Evolutionary conservation across 371 early-diverging fungal genomes (phyloP).

Genomic region (Saksenaea oblongispora): DNA sequence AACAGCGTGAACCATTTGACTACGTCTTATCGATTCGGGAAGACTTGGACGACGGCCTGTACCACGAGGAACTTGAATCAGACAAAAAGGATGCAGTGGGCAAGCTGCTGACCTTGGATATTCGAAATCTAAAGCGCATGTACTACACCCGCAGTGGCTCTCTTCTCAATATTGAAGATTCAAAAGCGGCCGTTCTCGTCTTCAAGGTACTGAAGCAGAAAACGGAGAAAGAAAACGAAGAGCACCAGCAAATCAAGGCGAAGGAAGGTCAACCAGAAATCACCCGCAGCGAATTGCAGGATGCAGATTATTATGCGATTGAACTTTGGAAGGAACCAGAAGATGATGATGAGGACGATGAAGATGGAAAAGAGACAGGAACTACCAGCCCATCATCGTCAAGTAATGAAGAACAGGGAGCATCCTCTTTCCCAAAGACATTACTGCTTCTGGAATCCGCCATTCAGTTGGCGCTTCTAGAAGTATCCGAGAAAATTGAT

Average conservation of each 20-base stretch:
- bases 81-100: conserved; percentile 18
- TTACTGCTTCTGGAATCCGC: conserved; percentile 71
- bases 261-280: conserved; percentile 32
- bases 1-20: conserved; percentile 7
- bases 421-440: conserved; percentile 17
- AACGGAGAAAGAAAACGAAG: not conserved
- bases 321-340: conserved; percentile 30
- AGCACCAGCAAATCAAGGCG: conserved; percentile 16
- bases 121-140: conserved; percentile 52
- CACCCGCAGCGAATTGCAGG: conserved; percentile 29
- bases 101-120: conserved; percentile 19
- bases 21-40: conserved; percentile 59
- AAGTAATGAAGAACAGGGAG: not conserved
- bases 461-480: conserved; percentile 63
- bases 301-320: conserved; percentile 45
- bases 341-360: conserved; percentile 12
- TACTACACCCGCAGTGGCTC: conserved; percentile 73
- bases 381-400: too few relatives aligned
- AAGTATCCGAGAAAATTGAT: conserved; percentile 59
- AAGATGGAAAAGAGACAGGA: conserved; percentile 16
- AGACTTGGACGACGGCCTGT: conserved; percentile 73
- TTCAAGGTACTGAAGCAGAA: conserved; percentile 49
- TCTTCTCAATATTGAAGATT: conserved; percentile 72
- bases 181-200: conserved; percentile 68
- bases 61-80: conserved; percentile 59